Evolutionary conservation across 345 rosid species (phyloP).

Genomic region (Eucalyptus sp.): DNA sequence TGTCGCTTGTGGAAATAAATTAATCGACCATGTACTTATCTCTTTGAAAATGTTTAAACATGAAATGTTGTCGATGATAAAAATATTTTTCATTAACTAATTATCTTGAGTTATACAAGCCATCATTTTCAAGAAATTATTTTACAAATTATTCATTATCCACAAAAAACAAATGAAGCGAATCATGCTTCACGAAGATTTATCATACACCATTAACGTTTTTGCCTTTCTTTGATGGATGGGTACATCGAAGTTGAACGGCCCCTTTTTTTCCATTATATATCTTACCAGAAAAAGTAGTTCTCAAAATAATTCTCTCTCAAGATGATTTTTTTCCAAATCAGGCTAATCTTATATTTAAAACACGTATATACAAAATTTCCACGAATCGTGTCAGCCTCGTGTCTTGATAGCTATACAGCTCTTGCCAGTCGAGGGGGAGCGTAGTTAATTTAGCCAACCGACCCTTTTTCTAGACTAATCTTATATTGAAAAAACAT

Average conservation of each 20-base stretch:
- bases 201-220: not conserved
- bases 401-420: too few species aligned
- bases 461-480: too few species aligned
- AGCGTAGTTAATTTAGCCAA: too few species aligned
- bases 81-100: not conserved
- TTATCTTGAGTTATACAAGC: fast-evolving
- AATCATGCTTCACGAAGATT: not conserved
- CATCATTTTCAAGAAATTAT: fast-evolving
- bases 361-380: not conserved
- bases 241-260: not conserved
- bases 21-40: not conserved
- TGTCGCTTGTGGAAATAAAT: not conserved
- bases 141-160: not conserved
- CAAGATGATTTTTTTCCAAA: not conserved
- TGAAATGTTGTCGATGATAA: fast-evolving
- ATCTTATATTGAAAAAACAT: not conserved
- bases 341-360: not conserved
- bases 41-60: fast-evolving
- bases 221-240: not conserved
- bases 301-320: not conserved
- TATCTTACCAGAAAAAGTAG: not conserved
- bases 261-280: not conserved
- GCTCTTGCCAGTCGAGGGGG: too few species aligned
- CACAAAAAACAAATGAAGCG: fast-evolving
- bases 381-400: fast-evolving